These are phyloP conservation scores for Melocanna baccifera DNA, from an alignment of 176 grass and related monocot species.

Conservation along the genomic window DNA sequence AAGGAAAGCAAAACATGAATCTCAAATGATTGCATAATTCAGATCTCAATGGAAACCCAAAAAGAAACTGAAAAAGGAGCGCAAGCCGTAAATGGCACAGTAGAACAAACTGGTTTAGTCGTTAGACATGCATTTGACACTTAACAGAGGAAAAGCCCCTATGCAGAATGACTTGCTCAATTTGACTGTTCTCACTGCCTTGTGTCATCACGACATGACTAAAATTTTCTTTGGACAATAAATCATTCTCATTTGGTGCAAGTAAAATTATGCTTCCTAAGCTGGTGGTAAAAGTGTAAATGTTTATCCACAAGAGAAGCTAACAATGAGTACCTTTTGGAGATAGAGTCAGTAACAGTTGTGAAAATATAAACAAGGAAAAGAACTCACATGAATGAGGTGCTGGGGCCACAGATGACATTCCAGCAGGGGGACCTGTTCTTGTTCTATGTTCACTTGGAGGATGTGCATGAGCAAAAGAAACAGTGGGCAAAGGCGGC, in stretches of 20 bases:
- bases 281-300: background rate
- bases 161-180: background rate
- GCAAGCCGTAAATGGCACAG: background rate
- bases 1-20: background rate
- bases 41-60: background rate
- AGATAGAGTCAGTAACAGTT: background rate
- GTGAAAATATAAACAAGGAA: background rate
- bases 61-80: background rate
- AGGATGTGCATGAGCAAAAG: conserved; percentile 48
- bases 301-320: background rate
- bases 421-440: conserved; percentile 29
- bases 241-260: background rate
- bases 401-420: conserved; percentile 32
- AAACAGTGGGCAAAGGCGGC: conserved; percentile 39
- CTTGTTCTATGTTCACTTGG: conserved; percentile 29
- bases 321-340: background rate
- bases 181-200: background rate
- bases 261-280: conserved; percentile 1
- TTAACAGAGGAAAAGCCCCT: background rate
- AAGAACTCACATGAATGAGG: conserved; percentile 47
- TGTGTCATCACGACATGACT: background rate
- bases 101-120: background rate
- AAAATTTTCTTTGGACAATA: background rate
- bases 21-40: background rate
- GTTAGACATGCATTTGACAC: background rate